Evolutionary conservation across 176 grass and related monocot species (phyloP), one percentile per base, ranked within the genome.

Genomic region (Aegilops tauschii): DNA sequence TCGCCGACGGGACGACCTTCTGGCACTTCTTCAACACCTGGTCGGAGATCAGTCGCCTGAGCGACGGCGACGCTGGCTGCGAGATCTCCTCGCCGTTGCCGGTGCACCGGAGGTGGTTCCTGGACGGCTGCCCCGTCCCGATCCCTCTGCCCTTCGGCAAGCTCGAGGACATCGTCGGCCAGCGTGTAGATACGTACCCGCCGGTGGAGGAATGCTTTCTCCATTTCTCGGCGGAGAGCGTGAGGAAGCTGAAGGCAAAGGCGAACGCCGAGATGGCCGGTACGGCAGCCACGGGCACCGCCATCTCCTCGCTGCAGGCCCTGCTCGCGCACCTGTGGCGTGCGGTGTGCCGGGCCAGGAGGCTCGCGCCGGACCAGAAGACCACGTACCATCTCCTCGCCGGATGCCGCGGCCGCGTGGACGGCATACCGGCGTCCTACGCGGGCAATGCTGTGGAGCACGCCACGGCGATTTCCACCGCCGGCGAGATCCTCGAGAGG

Each of bases 261-360:
- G 59, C 59, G 59, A 23, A 61, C 59, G 59, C 59, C 21, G 59
- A 20, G 21, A 61, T 61, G 59, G 21, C 59, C 4, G 49, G 14
- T 6, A 17, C 14, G 49, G 14, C 49, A 23, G n/a, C 6, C 39
- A 12, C 39, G 49, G 49, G 1, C 14, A 52, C 14, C 70, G 14
- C 39, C n/a, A 12, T 73, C 39, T 73, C 70, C 39, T 73, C 70
- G n/a, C 70, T 73, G 39, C 70, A 73, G 70, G 70, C 70, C 39
- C 39, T 73, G n/a, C 70, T 47, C 39, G 70, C 70, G 39, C 70
- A 73, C 12, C 39, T 73, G 39, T 73, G 39, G 70, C 39, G 70
- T 12, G 70, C 70, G 39, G 70, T 73, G 39, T 27, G 39, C 39
- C 70, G 70, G 12, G 70, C 39, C 39, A 40, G 70, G 39, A 39